Evolutionary conservation across 139 green algal genomes (phyloP), one percentile per base, ranked within the genome.

Genomic region (Tetradesmus lagerheimii): DNA sequence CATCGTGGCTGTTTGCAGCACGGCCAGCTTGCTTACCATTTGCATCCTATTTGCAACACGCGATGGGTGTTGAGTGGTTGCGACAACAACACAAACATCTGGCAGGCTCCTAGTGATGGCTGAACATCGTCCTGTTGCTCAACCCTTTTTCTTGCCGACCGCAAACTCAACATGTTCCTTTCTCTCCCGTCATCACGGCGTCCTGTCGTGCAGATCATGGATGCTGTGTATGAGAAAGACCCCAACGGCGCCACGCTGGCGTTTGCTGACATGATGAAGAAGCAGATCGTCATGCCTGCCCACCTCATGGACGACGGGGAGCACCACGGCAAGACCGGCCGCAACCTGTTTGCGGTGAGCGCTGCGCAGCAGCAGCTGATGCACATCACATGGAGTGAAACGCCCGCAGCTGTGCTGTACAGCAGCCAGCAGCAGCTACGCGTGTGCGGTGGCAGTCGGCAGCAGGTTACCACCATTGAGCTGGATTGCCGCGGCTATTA

Each of bases 231-330:
- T 85, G 93, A 95, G 94, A 89, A 93, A 38, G 98, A 99, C 92
- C 96, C 96, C 57, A 89, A 96, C 80, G 97, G 97, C 85, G 93
- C 98, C 34, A 97, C 99, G 93, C 77, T 99, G 18, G 96, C 96
- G 2, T 99, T 99, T 91, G 96, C 94, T 16, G 98, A 99, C 95
- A 99, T 99, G 98, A 99, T 99, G 97, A 92, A 91, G 67, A 99
- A 99, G 95, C 96, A 99, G 95, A 99, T 99, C 90, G 96, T 99
- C 18, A 99, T 99, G 98, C 97, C 97, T 23, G 98, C 98, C 15
- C 97, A 99, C 93, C 91, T 99, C 4, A 99, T 99, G 98, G 90
- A 99, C 88, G 98, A 99, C 93, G 91, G 90, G 38, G 91, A 97
- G 94, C 98, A 99, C 91, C 64, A 57, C 20, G 95, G 93, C 85